These are phyloP conservation scores for Cydonia oblonga DNA, from an alignment of 331 rosid species.

Conservation along the genomic window DNA sequence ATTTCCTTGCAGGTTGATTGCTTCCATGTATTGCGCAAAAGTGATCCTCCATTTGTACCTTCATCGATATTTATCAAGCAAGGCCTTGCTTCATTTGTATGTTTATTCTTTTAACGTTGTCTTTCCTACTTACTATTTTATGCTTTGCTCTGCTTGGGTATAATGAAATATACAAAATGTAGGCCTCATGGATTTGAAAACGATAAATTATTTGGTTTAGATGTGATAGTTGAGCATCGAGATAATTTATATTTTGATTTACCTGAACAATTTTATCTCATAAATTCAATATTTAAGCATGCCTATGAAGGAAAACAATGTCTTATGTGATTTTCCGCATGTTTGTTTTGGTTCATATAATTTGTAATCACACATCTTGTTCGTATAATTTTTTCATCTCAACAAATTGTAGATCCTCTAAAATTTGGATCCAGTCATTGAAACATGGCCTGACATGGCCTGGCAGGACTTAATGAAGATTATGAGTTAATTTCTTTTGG, in stretches of 20 bases:
- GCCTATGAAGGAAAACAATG: background rate
- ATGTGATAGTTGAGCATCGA: background rate
- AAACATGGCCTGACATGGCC: background rate
- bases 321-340: background rate
- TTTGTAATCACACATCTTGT: background rate
- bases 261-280: too few relatives aligned
- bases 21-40: conserved; percentile 91
- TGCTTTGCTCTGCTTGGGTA: background rate
- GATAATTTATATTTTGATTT: background rate
- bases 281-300: background rate
- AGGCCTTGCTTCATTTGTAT: conserved; percentile 88
- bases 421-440: background rate
- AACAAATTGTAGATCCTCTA: background rate
- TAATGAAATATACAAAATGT: background rate
- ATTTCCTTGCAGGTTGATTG: conserved; percentile 68
- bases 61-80: conserved; percentile 71
- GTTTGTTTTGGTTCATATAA: background rate
- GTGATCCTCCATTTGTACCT: conserved; percentile 92
- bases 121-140: background rate
- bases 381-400: background rate
- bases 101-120: conserved; percentile 19
- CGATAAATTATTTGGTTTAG: background rate
- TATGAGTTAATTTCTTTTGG: background rate
- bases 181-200: background rate
- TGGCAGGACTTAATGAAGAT: background rate